Evolutionary conservation across 129 eudicot species (phyloP).

Genomic region (Oenanthe sinensis): DNA sequence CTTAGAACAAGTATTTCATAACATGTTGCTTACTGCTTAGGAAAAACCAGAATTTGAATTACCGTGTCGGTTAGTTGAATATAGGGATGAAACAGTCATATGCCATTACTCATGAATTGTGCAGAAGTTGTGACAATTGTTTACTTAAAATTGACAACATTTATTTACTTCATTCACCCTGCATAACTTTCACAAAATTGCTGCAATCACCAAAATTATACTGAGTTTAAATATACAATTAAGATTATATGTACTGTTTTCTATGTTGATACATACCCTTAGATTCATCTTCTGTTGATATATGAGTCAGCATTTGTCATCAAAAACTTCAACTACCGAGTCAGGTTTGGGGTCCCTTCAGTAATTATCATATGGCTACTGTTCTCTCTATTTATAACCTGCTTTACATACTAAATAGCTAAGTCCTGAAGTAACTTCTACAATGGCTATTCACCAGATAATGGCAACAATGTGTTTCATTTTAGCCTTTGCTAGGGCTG

Average conservation of each 20-base stretch:
- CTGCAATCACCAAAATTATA: not conserved
- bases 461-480: slow-evolving; percentile 11
- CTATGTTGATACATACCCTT: not conserved
- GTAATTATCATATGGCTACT: not conserved
- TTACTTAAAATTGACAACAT: not conserved
- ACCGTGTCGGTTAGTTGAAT: not conserved
- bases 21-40: not conserved
- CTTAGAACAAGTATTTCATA: not conserved
- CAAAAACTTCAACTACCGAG: not conserved
- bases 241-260: not conserved
- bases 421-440: not conserved
- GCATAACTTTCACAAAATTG: not conserved
- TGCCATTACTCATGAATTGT: not conserved
- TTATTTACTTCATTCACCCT: not conserved
- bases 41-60: not conserved
- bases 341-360: slow-evolving; percentile 4
- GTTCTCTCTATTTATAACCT: slow-evolving; percentile 18
- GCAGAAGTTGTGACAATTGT: not conserved
- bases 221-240: not conserved
- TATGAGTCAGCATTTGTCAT: not conserved
- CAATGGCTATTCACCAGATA: slow-evolving; percentile 15
- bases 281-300: not conserved
- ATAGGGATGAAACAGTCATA: not conserved
- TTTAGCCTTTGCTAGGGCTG: slow-evolving; percentile 38
- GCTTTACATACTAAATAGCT: not conserved